phyloP scores from a whole-genome alignment of 2,329 filamentous ascomycete genomes.

The Hypoxylon sp. region DNA sequence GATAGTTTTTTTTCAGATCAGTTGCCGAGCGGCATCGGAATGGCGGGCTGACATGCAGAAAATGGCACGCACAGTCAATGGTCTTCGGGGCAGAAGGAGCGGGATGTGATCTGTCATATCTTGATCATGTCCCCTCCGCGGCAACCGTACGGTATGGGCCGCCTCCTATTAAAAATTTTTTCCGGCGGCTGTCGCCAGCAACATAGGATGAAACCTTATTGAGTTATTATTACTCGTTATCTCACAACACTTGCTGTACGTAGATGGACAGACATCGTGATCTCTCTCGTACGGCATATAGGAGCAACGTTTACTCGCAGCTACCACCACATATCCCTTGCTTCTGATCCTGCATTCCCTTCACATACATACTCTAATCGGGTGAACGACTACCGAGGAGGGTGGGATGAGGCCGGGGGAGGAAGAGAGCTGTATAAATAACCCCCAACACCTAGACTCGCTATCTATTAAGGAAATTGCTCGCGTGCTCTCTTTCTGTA shows the following conservation, averaged over 20 bases:
- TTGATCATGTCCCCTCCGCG: slow-evolving; percentile 7
- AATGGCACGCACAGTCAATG: background rate
- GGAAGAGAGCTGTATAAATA: slow-evolving; percentile 6
- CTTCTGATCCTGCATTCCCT: background rate
- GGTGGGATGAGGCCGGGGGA: slow-evolving; percentile 20
- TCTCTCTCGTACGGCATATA: background rate
- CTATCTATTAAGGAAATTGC: slow-evolving; percentile 37
- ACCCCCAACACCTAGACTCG: slow-evolving; percentile 17
- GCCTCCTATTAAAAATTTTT: slow-evolving; percentile 10
- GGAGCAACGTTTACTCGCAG: background rate
- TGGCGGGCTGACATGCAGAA: slow-evolving; percentile 35
- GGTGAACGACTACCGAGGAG: slow-evolving; percentile 13
- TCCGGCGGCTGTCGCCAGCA: background rate
- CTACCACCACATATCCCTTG: slow-evolving; percentile 2
- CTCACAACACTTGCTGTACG: slow-evolving; percentile 18
- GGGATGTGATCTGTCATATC: slow-evolving; percentile 33
- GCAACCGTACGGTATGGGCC: background rate
- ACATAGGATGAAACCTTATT: slow-evolving; percentile 20
- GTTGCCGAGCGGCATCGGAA: slow-evolving; percentile 44
- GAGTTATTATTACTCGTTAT: slow-evolving; percentile 14
- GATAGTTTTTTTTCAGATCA: slow-evolving; percentile 18
- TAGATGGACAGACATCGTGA: background rate
- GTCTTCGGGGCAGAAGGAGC: slow-evolving; percentile 9
- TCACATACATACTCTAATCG: slow-evolving; percentile 9
- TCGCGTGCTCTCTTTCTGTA: slow-evolving; percentile 34